Evolutionary conservation across 176 grass and related monocot genomes (phyloP).

Genomic region (Zea luxurians): DNA sequence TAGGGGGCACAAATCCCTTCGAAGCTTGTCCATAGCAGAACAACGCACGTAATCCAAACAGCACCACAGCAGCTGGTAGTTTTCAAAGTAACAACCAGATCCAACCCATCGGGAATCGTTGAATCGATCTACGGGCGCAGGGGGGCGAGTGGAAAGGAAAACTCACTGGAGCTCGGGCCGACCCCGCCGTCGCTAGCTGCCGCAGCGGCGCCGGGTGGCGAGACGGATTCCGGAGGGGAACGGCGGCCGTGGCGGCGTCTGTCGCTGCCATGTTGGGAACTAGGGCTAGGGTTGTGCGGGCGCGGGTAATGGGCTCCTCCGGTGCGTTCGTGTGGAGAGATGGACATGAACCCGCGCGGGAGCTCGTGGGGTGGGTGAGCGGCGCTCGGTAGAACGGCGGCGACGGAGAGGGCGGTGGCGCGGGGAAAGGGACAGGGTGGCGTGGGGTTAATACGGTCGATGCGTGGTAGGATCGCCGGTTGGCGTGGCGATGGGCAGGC

Average conservation of each 20-base stretch:
- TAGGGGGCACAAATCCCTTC: not conserved
- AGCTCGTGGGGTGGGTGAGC: constrained; percentile 34
- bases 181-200: not conserved
- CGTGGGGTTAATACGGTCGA: constrained; percentile 23
- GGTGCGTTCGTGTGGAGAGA: constrained; percentile 65
- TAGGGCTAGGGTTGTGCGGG: constrained; percentile 42
- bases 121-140: constrained; percentile 16
- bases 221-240: constrained; percentile 29
- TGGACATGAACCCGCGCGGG: constrained; percentile 76
- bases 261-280: constrained; percentile 59
- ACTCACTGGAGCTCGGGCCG: constrained; percentile 48
- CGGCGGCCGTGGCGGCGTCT: constrained; percentile 34
- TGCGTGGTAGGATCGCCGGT: not conserved
- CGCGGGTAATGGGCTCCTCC: constrained; percentile 51
- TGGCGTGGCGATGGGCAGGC: not conserved
- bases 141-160: not conserved
- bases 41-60: not conserved
- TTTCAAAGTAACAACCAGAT: constrained; percentile 24
- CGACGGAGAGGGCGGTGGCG: constrained; percentile 20
- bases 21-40: constrained; percentile 16
- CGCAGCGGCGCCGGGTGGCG: constrained; percentile 1
- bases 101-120: not conserved
- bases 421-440: not conserved
- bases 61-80: not conserved
- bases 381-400: constrained; percentile 34